Base-by-base conservation (phyloP, 331 rosid genomes). In the Spiraea crenata region DNA sequence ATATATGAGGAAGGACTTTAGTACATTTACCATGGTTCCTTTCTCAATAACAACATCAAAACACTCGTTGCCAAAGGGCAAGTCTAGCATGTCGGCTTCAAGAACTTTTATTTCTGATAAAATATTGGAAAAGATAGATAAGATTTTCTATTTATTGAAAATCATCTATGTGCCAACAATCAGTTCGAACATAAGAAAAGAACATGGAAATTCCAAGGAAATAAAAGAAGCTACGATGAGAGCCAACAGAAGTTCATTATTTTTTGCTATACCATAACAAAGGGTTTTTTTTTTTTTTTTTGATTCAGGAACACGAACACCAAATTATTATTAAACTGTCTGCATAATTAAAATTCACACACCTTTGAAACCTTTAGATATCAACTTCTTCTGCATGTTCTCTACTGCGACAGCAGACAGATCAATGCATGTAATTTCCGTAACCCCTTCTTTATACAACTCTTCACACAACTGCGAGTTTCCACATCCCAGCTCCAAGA, bases 81-180 rank as follows among this genome's bases (percentile, higher is more conserved):
- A 86, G 84, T 90, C 91, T 81, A 93, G 91, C 99, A 93, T 93
- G 83, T 91, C 95, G 76, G 96, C 99, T 80, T 91, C 91, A 84
- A 80, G 83, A 82, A 91, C 97, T 85, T 90, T 89, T 52, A 93
- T 87, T 80, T 85, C 99, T 93, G 85, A 77, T 42, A 39, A 80
- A 64, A 71, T 50, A 72, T 67, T 66, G 31, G 59, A 59, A 70
- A 31, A 47, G 42, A 57, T 40, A 37, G 60, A 46, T 13, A 54
- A 41, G 34, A 8, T 49, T 41, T 49, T 35, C 31, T 48, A 45
- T 57, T n/a, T 19, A 0, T 5, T 13, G 37, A 67, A 44, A 58
- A 8, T 66, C 16, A 1, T 46, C 34, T n/a, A 3, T 47, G 39
- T 38, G 57, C 54, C 47, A 9, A 3, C 31, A 20, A 48, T 38